Evolutionary conservation across 2,329 filamentous ascomycete genomes (phyloP), one percentile per base, ranked within the genome.

Genomic region (Cyphellophora europaea): DNA sequence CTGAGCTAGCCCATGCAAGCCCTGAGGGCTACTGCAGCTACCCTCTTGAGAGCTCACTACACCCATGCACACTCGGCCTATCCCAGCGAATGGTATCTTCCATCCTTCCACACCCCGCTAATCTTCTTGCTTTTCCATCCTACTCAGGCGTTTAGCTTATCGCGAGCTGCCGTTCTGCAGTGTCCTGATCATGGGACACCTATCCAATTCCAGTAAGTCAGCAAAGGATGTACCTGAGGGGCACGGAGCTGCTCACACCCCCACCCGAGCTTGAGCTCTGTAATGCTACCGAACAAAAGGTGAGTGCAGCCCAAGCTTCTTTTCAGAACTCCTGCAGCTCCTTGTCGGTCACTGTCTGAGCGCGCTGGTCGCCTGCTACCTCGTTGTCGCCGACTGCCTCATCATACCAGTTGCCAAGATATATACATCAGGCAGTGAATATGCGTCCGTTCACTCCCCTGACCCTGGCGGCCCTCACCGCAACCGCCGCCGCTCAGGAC

Each of bases 401-500:
- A n/a, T n/a, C n/a, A n/a, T n/a, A n/a, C n/a, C n/a, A n/a, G n/a
- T n/a, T n/a, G n/a, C n/a, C n/a, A n/a, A n/a, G n/a, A n/a, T n/a
- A n/a, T 25, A 8, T 8, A 25, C 21, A 8, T 25, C 21, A 25
- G 21, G 21, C 31, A 27, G 12, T 18, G n/a, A 25, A 25, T 25
- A 33, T 32, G 11, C 5, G 27, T 27, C 29, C 17, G 13, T 15
- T 36, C 21, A 5, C 11, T 28, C 29, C 27, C 21, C 31, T 37
- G 23, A 17, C 30, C 18, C 21, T 45, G 14, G 35, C 12, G 23
- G 32, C 35, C 16, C 28, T 44, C 13, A 14, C 40, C 25, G 23
- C 35, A 19, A 27, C 32, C 17, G 36, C 30, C 11, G 36, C 44
- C 13, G 30, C 43, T 15, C 41, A 49, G 14, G 45, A 38, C 21